Evolutionary conservation across 192 early-diverging fungal genomes (phyloP).

Genomic region (Umbelopsis ramanniana): DNA sequence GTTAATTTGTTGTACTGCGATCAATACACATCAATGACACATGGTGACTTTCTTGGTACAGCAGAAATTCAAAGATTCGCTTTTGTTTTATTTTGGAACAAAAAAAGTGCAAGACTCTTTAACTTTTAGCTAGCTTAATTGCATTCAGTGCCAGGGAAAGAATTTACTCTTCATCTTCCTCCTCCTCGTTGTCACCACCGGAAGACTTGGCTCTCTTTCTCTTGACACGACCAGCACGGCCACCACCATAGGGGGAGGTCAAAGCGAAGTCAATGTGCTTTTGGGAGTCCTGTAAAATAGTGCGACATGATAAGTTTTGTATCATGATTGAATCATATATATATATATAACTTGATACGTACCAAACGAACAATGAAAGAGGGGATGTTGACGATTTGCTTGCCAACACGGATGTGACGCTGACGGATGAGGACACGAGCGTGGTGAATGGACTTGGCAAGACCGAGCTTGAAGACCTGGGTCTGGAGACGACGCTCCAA

Average conservation of each 20-base stretch:
- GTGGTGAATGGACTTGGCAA: constrained; percentile 99
- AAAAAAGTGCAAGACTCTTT: background rate
- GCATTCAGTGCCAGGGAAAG: background rate
- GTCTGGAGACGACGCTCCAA: constrained; percentile 98
- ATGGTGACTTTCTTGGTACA: background rate
- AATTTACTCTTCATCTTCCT: constrained; percentile 69
- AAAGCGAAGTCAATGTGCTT: constrained; percentile 66
- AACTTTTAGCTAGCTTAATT: background rate
- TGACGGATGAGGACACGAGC: constrained; percentile 98
- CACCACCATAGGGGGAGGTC: constrained; percentile 94
- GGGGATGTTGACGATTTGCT: constrained; percentile 97
- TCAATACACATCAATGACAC: background rate
- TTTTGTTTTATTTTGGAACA: background rate
- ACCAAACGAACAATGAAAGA: constrained; percentile 93
- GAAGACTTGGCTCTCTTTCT: constrained; percentile 88
- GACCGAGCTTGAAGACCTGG: constrained; percentile 97
- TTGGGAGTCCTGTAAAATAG: constrained; percentile 51
- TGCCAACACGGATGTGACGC: constrained; percentile 98
- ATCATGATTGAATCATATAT: too few relatives aligned
- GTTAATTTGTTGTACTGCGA: background rate
- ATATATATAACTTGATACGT: background rate
- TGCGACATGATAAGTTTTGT: constrained; percentile 29
- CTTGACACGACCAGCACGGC: constrained; percentile 96
- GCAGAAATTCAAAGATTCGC: background rate
- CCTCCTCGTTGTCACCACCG: constrained; percentile 59